Evolutionary conservation across 495 filamentous ascomycete genomes (phyloP), one percentile per base, ranked within the genome.

Genomic region (Talaromyces proteolyticus): DNA sequence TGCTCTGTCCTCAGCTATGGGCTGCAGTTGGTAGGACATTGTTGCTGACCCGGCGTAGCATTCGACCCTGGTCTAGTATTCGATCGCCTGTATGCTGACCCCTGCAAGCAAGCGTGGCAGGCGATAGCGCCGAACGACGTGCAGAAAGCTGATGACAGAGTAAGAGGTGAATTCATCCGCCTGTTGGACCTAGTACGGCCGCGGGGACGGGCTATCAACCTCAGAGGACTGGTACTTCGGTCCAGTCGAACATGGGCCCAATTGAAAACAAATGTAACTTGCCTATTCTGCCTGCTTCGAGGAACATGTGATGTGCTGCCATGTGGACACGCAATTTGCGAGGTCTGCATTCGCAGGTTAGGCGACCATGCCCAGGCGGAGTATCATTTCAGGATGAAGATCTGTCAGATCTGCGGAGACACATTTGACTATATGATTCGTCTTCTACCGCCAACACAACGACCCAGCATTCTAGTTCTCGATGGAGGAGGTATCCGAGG

Each of bases 401-500:
- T 65, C 66, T 68, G 59, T 40, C 51, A 59, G 0, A 37, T 65
- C 16, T 77, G 71, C 63, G 53, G 60, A 26, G 62, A 74, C 14
- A 49, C 46, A 26, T 61, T 69, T 24, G 72, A 57, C 11, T 5
- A 56, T 6, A 54, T 37, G 0, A 43, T 64, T 6, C 53, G 54
- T 4, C 49, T 54, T 45, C 48, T 61, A 6, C 80, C 73, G 10
- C 57, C 59, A 8, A 60, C 63, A 18, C 74, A 79, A 6, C 75
- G 76, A 7, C 62, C 70, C 2, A 62, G 80, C 17, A 61, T 83
- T 34, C 68, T 85, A 6, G 72, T 66, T 39, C 61, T 87, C 17
- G 81, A 86, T 57, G 80, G 81, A 0, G 76, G 78, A 8, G 77
- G 78, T 1, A 56, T 77, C 4, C 63, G 77, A 0, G 77, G 72